Evolutionary conservation across 2,329 filamentous ascomycete species (phyloP).

Genomic region (Cercospora brassicicola): DNA sequence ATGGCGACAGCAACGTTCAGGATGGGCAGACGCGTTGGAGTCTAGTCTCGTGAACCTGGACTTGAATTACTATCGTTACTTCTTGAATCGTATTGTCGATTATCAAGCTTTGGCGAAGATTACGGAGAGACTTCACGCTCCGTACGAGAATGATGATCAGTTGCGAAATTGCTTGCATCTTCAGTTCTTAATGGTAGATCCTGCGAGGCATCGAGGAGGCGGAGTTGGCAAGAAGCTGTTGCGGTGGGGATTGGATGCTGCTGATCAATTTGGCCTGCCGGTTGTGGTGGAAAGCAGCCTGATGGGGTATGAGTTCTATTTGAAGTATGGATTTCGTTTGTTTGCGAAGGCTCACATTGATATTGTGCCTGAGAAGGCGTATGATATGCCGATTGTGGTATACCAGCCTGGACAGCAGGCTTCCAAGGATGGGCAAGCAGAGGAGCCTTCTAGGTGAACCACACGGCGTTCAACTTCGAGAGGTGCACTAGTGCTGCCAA

Average conservation of each 20-base stretch:
- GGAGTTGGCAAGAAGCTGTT: slow-evolving; percentile 22
- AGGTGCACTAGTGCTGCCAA: neutral
- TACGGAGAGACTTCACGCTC: slow-evolving; percentile 15
- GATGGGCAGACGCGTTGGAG: slow-evolving; percentile 14
- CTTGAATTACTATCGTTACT: slow-evolving; percentile 21
- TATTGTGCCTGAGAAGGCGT: slow-evolving; percentile 25
- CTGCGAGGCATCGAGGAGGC: slow-evolving; percentile 22
- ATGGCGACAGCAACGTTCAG: slow-evolving; percentile 15
- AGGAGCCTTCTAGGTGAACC: neutral
- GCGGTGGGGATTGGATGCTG: slow-evolving; percentile 24
- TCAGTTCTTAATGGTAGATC: slow-evolving; percentile 26
- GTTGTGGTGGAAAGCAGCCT: slow-evolving; percentile 24
- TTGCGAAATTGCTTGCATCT: slow-evolving; percentile 23
- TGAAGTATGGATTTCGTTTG: slow-evolving; percentile 24
- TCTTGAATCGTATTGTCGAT: slow-evolving; percentile 23
- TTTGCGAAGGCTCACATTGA: slow-evolving; percentile 21
- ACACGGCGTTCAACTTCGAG: neutral
- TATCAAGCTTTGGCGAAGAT: slow-evolving; percentile 17
- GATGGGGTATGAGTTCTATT: slow-evolving; percentile 25
- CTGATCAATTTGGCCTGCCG: slow-evolving; percentile 16
- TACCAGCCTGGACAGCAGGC: slow-evolving; percentile 14
- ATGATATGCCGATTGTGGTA: slow-evolving; percentile 25
- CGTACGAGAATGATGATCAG: slow-evolving; percentile 14
- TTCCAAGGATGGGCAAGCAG: neutral
- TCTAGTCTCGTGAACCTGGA: slow-evolving; percentile 15